A percentile compares a stretch with the other conserved stretches of the same genome.
Evolutionary conservation across 179 eudicot species (phyloP).

Genomic region (Patellifolia procumbens): DNA sequence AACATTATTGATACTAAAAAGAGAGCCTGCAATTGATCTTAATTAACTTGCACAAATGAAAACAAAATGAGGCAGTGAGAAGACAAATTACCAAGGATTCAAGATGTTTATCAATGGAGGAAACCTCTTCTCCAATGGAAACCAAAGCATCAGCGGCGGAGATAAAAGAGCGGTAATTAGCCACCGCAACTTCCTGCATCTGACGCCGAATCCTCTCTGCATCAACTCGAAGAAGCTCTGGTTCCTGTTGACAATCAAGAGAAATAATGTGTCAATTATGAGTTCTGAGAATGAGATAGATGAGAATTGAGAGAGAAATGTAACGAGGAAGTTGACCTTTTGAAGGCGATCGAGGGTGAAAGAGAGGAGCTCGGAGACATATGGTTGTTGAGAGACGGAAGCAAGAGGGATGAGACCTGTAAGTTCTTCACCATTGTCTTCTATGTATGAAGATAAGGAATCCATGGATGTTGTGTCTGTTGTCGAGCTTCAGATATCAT

Average conservation of each 20-base stretch:
- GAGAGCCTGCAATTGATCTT: neutral
- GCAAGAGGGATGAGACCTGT: conserved; percentile 35
- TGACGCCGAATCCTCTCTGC: conserved; percentile 95
- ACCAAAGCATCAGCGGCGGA: conserved; percentile 94
- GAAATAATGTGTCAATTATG: neutral
- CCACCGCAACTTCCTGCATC: conserved; percentile 98
- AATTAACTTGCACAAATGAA: neutral
- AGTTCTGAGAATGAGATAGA: neutral
- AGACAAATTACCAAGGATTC: conserved; percentile 64
- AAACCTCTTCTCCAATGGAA: conserved; percentile 71
- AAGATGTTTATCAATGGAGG: conserved; percentile 86
- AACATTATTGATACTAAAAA: neutral
- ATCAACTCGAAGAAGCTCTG: conserved; percentile 95
- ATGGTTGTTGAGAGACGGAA: conserved; percentile 74
- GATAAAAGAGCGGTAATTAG: conserved; percentile 91
- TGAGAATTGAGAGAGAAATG: conserved; percentile 4
- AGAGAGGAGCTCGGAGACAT: conserved; percentile 95
- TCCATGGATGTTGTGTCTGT: conserved; percentile 15
- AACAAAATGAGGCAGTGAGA: neutral
- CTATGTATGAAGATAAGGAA: neutral
- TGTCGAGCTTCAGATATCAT: no score
- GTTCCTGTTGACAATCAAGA: conserved; percentile 52
- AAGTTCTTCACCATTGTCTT: conserved; percentile 31
- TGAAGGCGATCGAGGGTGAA: conserved; percentile 99
- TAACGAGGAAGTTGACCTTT: conserved; percentile 51